These are phyloP conservation scores for Ogataea populi-albae DNA, from an alignment of 805 yeast genomes.

Conservation along the genomic window DNA sequence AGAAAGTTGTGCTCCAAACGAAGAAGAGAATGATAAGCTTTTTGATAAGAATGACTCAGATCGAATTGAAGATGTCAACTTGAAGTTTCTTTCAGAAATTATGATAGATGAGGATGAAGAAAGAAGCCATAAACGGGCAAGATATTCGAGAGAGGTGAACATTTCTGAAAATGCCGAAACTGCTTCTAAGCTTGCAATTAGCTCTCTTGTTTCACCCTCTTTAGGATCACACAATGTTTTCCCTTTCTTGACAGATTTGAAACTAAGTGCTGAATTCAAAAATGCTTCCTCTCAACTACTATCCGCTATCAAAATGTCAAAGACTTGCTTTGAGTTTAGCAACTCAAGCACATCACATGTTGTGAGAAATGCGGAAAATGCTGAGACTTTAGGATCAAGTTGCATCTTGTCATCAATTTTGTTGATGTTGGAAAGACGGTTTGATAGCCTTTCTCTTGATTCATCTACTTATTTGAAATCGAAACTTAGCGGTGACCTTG, in stretches of 20 bases:
- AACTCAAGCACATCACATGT: constrained; percentile 10
- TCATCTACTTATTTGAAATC: constrained; percentile 49
- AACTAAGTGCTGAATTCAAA: constrained; percentile 26
- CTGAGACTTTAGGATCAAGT: constrained; percentile 56
- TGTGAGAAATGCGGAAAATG: constrained; percentile 36
- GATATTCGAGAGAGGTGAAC: constrained; percentile 16
- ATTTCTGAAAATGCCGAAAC: constrained; percentile 22
- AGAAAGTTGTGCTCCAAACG: neutral
- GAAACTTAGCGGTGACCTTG: constrained; percentile 36
- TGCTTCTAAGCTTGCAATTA: constrained; percentile 45
- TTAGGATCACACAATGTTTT: constrained; percentile 18
- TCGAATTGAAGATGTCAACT: neutral
- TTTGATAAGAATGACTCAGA: neutral
- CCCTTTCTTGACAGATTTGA: constrained; percentile 26
- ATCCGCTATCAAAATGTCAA: constrained; percentile 55
- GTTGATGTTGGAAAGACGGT: constrained; percentile 62
- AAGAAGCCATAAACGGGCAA: constrained; percentile 18
- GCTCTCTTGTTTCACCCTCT: constrained; percentile 43
- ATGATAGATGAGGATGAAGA: constrained; percentile 30
- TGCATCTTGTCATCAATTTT: constrained; percentile 55
- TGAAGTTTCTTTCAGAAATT: constrained; percentile 23
- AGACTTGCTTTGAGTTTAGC: constrained; percentile 53
- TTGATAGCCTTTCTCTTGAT: constrained; percentile 49
- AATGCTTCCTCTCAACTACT: constrained; percentile 32
- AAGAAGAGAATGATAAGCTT: neutral